A percentile compares a stretch with the other conserved stretches of the same genome.
phyloP scores from a whole-genome alignment of 2,329 filamentous ascomycete species.

The Knufia fluminis region DNA sequence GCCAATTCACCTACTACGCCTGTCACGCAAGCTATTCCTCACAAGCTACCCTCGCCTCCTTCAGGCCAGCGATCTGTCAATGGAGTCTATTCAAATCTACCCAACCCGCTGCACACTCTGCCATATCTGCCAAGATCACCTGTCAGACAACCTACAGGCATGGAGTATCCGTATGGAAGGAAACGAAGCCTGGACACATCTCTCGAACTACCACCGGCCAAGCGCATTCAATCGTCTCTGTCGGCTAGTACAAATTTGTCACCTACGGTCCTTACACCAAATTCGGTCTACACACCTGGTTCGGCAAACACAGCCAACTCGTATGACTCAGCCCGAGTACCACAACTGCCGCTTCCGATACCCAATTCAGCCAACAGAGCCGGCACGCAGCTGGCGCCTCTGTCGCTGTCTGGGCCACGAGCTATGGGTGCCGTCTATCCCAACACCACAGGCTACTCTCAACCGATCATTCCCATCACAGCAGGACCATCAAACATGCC shows the following conservation, averaged over 20 bases:
- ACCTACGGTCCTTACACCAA: not conserved
- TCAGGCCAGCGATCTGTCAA: slow-evolving; percentile 17
- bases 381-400: slow-evolving; percentile 23
- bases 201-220: slow-evolving; percentile 39
- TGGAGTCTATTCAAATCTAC: slow-evolving; percentile 15
- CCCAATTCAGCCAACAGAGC: slow-evolving; percentile 7
- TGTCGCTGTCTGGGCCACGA: slow-evolving; percentile 36
- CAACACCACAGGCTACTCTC: slow-evolving; percentile 45
- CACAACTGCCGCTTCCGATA: slow-evolving; percentile 15
- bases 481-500: slow-evolving; percentile 25
- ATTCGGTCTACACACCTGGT: not conserved
- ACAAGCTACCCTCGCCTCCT: slow-evolving; percentile 23
- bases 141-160: slow-evolving; percentile 9
- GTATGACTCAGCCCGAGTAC: slow-evolving; percentile 10
- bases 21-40: slow-evolving; percentile 29
- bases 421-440: slow-evolving; percentile 72
- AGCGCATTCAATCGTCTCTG: slow-evolving; percentile 3
- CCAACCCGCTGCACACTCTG: slow-evolving; percentile 18
- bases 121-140: slow-evolving; percentile 19
- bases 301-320: slow-evolving; percentile 7
- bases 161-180: slow-evolving; percentile 25
- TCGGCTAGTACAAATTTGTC: not conserved
- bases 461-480: slow-evolving; percentile 34
- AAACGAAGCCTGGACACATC: slow-evolving; percentile 53
- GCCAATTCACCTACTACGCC: slow-evolving; percentile 20